Base-by-base conservation (phyloP, 306 rosid species). In the Cucurbita ficifolia region DNA sequence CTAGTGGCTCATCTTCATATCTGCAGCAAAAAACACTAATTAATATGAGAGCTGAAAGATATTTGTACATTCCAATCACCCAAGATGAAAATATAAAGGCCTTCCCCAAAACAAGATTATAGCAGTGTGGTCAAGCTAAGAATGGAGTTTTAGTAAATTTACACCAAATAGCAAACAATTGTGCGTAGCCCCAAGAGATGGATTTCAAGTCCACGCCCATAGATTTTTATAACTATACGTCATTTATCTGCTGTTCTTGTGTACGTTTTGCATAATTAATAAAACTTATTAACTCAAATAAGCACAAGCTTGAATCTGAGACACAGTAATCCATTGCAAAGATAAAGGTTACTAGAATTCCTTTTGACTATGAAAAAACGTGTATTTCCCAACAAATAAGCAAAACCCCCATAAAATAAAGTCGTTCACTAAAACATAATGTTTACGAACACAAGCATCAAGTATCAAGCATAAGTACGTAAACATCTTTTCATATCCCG, bases 1-100 rank as follows among this genome's bases (percentile, higher is more conserved):
- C 98, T 5, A 79, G 80, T 0, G 98, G 96, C 75, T 92, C 98
- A 42, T 92, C 98, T 46, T 87, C 93, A 58, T 90, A 92, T 65
- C 98, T 92, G 86, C 77, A 75, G 5, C 74, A 8, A 78, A 16
- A 45, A 48, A 3, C 22, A 22, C 4, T 48, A 16, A 49, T 50
- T 29, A 70, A 16, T 33, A 50, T 3, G 49, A 36, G 10, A 50
- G 43, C 46, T 33, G 46, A 50, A 70, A 46, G 13, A 24, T 43
- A 43, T 64, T 18, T 10, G 71, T 5, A 18, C 71, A 51, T 10
- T 19, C 71, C 52, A 64, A 18, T 63, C 14, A 5, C 2, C 35
- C 71, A 10, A 40, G 33, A 64, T 64, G 51, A 42, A 65, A 65
- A 48, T 48, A 48, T 13, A 6, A 48, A 48, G 56, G 8, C 6